phyloP scores from a whole-genome alignment of 495 filamentous ascomycete genomes.

The Immersiella caudata region DNA sequence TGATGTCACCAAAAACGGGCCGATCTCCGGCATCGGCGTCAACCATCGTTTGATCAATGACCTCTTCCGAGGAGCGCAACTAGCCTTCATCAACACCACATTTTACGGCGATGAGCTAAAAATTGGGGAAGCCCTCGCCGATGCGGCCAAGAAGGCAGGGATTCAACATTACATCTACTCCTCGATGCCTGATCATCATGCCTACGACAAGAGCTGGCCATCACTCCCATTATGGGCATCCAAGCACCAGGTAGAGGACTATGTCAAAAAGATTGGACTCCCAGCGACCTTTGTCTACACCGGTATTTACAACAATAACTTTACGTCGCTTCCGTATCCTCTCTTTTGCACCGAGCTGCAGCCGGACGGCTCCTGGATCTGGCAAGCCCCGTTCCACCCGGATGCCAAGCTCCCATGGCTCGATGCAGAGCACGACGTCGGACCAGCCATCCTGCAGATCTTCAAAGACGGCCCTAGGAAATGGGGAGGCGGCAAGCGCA shows the following conservation, averaged over 20 bases:
- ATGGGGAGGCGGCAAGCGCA: conserved; percentile 91
- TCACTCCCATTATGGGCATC: conserved; percentile 86
- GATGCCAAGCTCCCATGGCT: conserved; percentile 91
- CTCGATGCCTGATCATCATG: conserved; percentile 93
- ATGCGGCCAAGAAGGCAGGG: conserved; percentile 82
- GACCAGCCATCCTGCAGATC: conserved; percentile 90
- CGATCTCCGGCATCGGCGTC: conserved; percentile 53
- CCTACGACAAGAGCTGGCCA: conserved; percentile 67
- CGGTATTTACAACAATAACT: conserved; percentile 99
- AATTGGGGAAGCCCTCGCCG: conserved; percentile 82
- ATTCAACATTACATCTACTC: conserved; percentile 94
- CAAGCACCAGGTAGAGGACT: conserved; percentile 90
- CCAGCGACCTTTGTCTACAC: conserved; percentile 93
- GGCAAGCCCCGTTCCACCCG: conserved; percentile 92
- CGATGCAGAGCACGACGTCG: conserved; percentile 95
- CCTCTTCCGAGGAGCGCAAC: conserved; percentile 79
- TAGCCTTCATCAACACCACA: conserved; percentile 98
- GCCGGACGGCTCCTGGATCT: conserved; percentile 81
- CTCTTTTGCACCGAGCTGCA: conserved; percentile 91
- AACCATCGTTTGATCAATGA: conserved; percentile 67
- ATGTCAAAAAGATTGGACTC: conserved; percentile 78
- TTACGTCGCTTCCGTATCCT: conserved; percentile 89
- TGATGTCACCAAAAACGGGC: conserved; percentile 46
- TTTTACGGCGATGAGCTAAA: conserved; percentile 93
- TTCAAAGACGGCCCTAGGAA: conserved; percentile 89